Conservation (phyloP, 2,329 filamentous ascomycete species). For the Colletotrichum destructivum region DNA sequence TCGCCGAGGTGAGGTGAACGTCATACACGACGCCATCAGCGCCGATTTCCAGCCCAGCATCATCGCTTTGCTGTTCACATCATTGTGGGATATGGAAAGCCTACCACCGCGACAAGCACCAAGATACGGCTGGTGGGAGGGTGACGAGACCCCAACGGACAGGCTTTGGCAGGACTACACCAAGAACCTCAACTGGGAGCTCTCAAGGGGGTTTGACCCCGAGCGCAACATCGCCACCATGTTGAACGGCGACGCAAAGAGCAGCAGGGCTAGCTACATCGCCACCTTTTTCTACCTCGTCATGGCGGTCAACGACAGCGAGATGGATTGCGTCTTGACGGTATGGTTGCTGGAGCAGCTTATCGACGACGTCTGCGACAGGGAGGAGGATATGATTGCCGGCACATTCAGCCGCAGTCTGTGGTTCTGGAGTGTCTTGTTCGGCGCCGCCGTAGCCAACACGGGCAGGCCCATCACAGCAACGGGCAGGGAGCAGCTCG, state of each 20-base stretch:
- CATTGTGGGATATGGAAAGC: conserved; percentile 57
- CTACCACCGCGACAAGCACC: conserved; percentile 54
- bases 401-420: conserved; percentile 60
- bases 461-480: conserved; percentile 54
- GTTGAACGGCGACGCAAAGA: conserved; percentile 53
- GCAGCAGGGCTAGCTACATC: conserved; percentile 62
- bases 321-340: conserved; percentile 59
- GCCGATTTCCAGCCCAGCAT: conserved; percentile 61
- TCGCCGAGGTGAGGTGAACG: conserved; percentile 57
- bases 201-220: conserved; percentile 52
- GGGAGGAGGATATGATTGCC: conserved; percentile 56
- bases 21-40: conserved; percentile 44
- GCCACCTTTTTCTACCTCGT: conserved; percentile 64
- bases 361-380: conserved; percentile 59
- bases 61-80: conserved; percentile 61
- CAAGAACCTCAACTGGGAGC: conserved; percentile 55
- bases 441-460: conserved; percentile 59
- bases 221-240: conserved; percentile 53
- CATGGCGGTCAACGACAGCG: conserved; percentile 59
- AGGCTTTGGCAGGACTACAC: conserved; percentile 56
- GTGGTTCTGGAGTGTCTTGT: conserved; percentile 64
- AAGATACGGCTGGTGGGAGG: conserved; percentile 56
- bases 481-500: conserved; percentile 56
- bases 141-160: conserved; percentile 53
- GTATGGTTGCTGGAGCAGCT: conserved; percentile 64